phyloP scores from a whole-genome alignment of 768 basidiomycete genomes.

The Calvatia gigantea region DNA sequence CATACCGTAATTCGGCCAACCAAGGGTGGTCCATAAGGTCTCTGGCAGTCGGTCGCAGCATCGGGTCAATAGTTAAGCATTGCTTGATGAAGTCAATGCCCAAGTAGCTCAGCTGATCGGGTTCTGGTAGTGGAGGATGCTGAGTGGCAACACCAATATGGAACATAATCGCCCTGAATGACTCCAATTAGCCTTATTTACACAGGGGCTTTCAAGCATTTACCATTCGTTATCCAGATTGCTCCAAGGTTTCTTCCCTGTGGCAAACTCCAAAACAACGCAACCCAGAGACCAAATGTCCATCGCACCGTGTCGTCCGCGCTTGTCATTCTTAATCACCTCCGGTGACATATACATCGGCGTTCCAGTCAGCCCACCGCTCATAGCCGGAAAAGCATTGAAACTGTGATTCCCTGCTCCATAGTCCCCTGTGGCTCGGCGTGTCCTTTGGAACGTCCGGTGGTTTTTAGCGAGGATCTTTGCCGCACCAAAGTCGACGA shows the following conservation, averaged over 20 bases:
- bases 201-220: slow-evolving; percentile 17
- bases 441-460: slow-evolving; percentile 73
- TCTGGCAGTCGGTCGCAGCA: slow-evolving; percentile 75
- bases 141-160: slow-evolving; percentile 97
- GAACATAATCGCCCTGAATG: slow-evolving; percentile 96
- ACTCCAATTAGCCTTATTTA: slow-evolving; percentile 1
- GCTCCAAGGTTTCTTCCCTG: slow-evolving; percentile 97
- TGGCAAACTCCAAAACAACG: slow-evolving; percentile 95
- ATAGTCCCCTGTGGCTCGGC: slow-evolving; percentile 49
- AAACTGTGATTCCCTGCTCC: slow-evolving; percentile 15
- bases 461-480: slow-evolving; percentile 93
- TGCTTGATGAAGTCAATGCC: slow-evolving; percentile 94
- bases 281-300: slow-evolving; percentile 98
- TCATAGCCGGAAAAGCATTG: slow-evolving; percentile 38
- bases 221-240: slow-evolving; percentile 99
- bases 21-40: slow-evolving; percentile 88
- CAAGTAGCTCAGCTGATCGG: slow-evolving; percentile 79
- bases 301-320: slow-evolving; percentile 91
- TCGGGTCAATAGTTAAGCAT: slow-evolving; percentile 86
- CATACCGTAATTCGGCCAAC: slow-evolving; percentile 81
- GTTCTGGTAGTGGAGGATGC: slow-evolving; percentile 92
- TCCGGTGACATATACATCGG: slow-evolving; percentile 99
- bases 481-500: slow-evolving; percentile 96
- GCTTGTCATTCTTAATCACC: slow-evolving; percentile 90
- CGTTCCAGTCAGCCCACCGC: slow-evolving; percentile 91